Evolutionary conservation across 106 monocot species (phyloP).

Genomic region (Allium fistulosum): DNA sequence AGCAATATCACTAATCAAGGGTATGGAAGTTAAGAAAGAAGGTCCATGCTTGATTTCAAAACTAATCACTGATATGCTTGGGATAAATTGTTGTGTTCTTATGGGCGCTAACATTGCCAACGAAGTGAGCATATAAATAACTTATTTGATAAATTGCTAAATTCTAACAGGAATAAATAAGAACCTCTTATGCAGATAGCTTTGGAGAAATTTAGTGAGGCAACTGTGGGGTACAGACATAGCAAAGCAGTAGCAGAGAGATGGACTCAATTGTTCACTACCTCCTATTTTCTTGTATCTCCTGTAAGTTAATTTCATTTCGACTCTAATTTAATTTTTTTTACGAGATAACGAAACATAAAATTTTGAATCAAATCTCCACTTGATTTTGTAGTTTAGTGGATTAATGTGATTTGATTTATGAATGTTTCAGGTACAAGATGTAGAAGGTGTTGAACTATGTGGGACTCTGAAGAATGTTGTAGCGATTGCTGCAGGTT

Average conservation of each 20-base stretch:
- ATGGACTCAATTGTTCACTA: conserved; percentile 65
- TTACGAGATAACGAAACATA: no score
- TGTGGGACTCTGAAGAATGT: conserved; percentile 95
- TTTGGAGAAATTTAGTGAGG: conserved; percentile 80
- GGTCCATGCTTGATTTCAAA: conserved; percentile 90
- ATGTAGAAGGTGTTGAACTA: conserved; percentile 87
- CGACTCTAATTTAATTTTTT: no score
- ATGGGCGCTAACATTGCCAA: conserved; percentile 95
- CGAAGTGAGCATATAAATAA: conserved; percentile 31
- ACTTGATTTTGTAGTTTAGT: background rate
- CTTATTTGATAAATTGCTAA: background rate
- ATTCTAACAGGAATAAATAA: background rate
- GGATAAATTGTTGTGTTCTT: conserved; percentile 81
- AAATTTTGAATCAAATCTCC: background rate
- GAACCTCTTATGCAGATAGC: conserved; percentile 50
- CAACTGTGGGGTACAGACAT: conserved; percentile 68
- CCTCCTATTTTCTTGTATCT: conserved; percentile 78
- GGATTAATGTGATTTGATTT: background rate
- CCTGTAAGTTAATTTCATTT: conserved; percentile 32
- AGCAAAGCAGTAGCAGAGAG: conserved; percentile 56
- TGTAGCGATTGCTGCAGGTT: conserved; percentile 92
- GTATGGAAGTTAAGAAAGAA: conserved; percentile 90
- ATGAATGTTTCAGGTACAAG: conserved; percentile 52
- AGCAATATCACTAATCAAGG: conserved; percentile 91
- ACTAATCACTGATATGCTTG: conserved; percentile 63